These are phyloP conservation scores for Nakazawaea ishiwadae DNA, from an alignment of 805 yeast genomes.

Conservation along the genomic window DNA sequence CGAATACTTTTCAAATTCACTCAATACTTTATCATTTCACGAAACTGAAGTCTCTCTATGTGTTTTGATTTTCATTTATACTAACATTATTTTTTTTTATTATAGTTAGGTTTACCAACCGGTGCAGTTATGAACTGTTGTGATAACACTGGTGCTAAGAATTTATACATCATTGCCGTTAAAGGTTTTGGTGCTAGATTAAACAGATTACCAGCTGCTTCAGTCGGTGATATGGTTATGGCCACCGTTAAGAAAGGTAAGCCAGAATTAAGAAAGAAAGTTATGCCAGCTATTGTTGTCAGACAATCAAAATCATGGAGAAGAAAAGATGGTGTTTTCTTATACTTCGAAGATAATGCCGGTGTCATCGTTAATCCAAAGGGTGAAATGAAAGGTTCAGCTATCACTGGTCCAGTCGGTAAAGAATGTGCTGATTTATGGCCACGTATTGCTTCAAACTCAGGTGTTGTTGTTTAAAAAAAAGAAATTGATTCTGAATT, in stretches of 20 bases:
- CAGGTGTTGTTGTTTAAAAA: conserved; percentile 98
- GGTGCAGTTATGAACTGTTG: conserved; percentile 99
- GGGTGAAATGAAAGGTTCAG: conserved; percentile 99
- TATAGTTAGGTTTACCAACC: conserved; percentile 95
- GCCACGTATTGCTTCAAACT: conserved; percentile 99
- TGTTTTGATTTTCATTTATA: too few relatives aligned
- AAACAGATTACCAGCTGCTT: conserved; percentile 99
- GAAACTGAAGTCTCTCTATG: too few relatives aligned
- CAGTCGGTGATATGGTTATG: conserved; percentile 99
- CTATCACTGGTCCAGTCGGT: conserved; percentile 99
- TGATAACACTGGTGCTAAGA: conserved; percentile 99
- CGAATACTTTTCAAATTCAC: not conserved
- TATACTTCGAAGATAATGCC: conserved; percentile 99
- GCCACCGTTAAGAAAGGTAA: conserved; percentile 99
- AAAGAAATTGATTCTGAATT: conserved; percentile 15
- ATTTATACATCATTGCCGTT: conserved; percentile 97
- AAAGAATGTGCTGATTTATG: conserved; percentile 99
- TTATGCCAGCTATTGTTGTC: conserved; percentile 99
- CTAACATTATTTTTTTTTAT: conserved; percentile 11
- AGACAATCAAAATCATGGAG: conserved; percentile 99
- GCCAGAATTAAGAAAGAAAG: conserved; percentile 99
- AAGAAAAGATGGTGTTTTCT: conserved; percentile 99
- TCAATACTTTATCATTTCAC: not conserved
- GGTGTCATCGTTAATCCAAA: conserved; percentile 99
- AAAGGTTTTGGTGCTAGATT: conserved; percentile 99